phyloP scores from a whole-genome alignment of 2,329 filamentous ascomycete species.

The Aspergillus aculeatus region DNA sequence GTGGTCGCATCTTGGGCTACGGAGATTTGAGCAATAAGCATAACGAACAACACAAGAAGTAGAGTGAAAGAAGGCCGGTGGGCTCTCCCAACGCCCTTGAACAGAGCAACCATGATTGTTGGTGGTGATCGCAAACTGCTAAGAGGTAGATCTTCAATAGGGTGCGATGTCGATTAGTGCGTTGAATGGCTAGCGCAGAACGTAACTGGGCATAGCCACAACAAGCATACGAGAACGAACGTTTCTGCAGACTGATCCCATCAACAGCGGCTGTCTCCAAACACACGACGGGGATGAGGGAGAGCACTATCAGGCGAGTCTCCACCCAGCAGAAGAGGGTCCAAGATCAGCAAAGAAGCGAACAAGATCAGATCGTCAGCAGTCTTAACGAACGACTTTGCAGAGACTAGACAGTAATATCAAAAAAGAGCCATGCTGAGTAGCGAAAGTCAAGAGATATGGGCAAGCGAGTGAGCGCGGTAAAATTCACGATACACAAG shows the following conservation, averaged over 20 bases:
- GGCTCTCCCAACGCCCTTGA: conserved; percentile 15
- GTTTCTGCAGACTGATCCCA: neutral
- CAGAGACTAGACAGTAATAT: neutral
- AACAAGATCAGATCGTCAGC: neutral
- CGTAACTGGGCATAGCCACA: neutral
- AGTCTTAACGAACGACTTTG: neutral
- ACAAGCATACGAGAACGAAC: neutral
- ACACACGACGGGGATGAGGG: neutral
- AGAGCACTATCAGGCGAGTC: neutral
- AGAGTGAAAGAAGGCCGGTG: conserved; percentile 17
- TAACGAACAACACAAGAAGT: conserved; percentile 18
- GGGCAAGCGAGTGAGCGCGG: neutral
- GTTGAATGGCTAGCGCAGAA: neutral
- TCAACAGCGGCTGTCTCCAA: conserved; percentile 1
- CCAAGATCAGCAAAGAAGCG: neutral
- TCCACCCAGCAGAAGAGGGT: conserved; percentile 5
- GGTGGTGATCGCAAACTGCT: neutral
- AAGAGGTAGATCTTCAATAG: neutral
- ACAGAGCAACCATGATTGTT: conserved; percentile 14
- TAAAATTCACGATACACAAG: neutral
- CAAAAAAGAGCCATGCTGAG: neutral
- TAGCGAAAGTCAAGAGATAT: neutral
- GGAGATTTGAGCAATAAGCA: conserved; percentile 19
- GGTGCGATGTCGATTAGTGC: neutral
- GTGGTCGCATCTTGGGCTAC: conserved; percentile 14